Evolutionary conservation across 352 stramenopile species (phyloP).

Genomic region (Globisporangium cystogenes): DNA sequence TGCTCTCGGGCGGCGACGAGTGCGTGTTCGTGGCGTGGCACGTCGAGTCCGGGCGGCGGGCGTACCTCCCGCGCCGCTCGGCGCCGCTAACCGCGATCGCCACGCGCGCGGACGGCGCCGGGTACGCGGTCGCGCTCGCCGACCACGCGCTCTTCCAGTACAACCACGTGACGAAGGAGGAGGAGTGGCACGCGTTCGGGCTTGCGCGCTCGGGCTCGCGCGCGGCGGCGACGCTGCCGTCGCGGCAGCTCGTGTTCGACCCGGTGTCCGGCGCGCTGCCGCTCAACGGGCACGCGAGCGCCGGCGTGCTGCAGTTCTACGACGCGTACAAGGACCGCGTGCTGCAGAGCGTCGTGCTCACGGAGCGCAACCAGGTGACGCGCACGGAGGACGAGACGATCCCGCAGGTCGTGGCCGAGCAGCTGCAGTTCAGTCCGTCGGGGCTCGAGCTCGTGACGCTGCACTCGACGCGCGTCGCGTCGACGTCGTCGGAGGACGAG

Average conservation of each 20-base stretch:
- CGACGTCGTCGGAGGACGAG: too few relatives aligned
- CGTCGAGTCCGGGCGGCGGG: constrained; percentile 60
- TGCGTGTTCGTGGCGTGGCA: constrained; percentile 87
- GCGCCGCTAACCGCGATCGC: constrained; percentile 51
- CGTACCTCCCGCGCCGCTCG: constrained; percentile 76
- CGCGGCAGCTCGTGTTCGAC: constrained; percentile 51
- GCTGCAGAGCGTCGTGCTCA: constrained; percentile 59
- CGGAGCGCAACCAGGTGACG: constrained; percentile 82
- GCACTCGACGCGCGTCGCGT: constrained; percentile 28
- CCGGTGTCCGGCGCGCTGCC: constrained; percentile 51
- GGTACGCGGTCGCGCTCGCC: constrained; percentile 59
- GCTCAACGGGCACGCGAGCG: constrained; percentile 55
- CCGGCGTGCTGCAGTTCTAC: constrained; percentile 77
- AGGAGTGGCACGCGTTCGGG: constrained; percentile 68
- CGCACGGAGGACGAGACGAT: constrained; percentile 62
- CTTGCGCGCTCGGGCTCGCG: constrained; percentile 47
- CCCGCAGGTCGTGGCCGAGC: constrained; percentile 42
- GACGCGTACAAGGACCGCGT: constrained; percentile 77
- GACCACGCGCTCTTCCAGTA: constrained; percentile 82
- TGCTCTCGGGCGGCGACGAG: constrained; percentile 83
- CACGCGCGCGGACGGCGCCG: constrained; percentile 36
- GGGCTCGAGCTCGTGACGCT: constrained; percentile 57
- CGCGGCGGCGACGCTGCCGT: constrained; percentile 39
- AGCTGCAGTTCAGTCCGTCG: constrained; percentile 44
- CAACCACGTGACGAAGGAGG: constrained; percentile 68